phyloP scores from a whole-genome alignment of 129 eudicot species.

The Solidago caesia region DNA sequence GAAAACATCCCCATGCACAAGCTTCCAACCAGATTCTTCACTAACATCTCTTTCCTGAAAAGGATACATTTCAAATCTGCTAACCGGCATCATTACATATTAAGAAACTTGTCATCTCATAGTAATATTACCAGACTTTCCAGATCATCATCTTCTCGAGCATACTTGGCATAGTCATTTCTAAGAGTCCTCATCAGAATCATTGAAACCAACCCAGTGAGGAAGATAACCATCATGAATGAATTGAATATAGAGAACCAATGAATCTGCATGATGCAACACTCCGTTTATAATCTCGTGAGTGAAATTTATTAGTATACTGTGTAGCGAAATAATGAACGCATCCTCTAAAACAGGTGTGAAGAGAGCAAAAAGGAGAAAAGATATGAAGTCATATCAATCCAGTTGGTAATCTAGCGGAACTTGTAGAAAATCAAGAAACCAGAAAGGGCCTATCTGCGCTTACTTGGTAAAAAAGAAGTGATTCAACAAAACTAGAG shows the following conservation, averaged over 20 bases:
- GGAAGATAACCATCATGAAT: conserved; percentile 92
- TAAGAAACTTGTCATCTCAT: not conserved
- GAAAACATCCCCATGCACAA: conserved; percentile 96
- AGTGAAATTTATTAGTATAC: not conserved
- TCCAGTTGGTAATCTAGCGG: no score
- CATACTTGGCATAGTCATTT: conserved; percentile 93
- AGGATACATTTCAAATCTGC: conserved; percentile 19
- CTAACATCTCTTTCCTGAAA: conserved; percentile 92
- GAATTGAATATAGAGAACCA: conserved; percentile 97
- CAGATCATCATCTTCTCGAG: conserved; percentile 89
- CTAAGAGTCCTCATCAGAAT: conserved; percentile 89
- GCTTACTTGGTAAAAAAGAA: not conserved
- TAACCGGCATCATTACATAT: not conserved
- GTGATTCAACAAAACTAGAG: not conserved
- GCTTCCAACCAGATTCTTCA: conserved; percentile 99
- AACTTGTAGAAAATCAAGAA: not conserved
- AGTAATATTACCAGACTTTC: conserved; percentile 76
- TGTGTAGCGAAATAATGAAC: not conserved
- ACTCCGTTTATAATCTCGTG: conserved; percentile 4
- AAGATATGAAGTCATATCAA: not conserved
- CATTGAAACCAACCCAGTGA: conserved; percentile 90
- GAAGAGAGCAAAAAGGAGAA: not conserved
- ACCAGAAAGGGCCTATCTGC: not conserved
- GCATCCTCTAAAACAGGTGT: not conserved
- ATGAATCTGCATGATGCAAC: conserved; percentile 58